Percentiles rank a stretch among this genome's conserved stretches.
Conservation (phyloP, 1,284 basidiomycete species). For the Leccinum variabile region DNA sequence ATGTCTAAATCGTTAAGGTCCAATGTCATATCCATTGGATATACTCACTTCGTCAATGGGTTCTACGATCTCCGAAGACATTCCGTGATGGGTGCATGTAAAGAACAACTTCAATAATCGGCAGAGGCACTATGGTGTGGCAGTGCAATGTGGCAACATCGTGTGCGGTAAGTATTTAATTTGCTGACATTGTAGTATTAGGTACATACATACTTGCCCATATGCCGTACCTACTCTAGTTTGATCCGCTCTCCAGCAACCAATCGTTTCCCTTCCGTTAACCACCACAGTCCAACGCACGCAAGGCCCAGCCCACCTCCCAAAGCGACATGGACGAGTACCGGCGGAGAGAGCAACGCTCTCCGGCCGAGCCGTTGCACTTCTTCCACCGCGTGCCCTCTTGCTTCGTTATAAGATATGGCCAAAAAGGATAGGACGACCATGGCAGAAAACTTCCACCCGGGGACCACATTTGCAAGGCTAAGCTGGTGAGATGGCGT, state of each 20-base stretch:
- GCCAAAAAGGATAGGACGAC: constrained; percentile 34
- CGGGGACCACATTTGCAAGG: constrained; percentile 36
- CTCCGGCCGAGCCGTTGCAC: constrained; percentile 28
- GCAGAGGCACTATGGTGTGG: constrained; percentile 12
- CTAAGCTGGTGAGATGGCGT: constrained; percentile 21
- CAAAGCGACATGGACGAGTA: constrained; percentile 43
- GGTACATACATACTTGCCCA: not conserved
- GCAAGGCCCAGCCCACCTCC: constrained; percentile 42
- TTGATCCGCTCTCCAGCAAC: constrained; percentile 23
- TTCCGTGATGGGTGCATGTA: constrained; percentile 16
- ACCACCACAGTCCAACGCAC: constrained; percentile 51
- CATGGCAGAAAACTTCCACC: constrained; percentile 33
- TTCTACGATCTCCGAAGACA: constrained; percentile 32
- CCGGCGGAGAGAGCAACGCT: constrained; percentile 34
- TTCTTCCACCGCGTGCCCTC: constrained; percentile 25
- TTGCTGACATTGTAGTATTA: too few species aligned
- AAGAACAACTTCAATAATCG: not conserved
- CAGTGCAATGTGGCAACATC: constrained; percentile 17
- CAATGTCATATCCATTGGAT: constrained; percentile 1
- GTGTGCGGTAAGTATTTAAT: too few species aligned
- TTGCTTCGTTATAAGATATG: constrained; percentile 29
- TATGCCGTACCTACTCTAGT: constrained; percentile 19
- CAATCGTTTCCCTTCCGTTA: constrained; percentile 31
- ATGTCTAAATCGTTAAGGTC: constrained; percentile 14
- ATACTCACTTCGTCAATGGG: constrained; percentile 30